Conservation (phyloP, 2,329 filamentous ascomycete genomes). For the Calonectria leucothoes region DNA sequence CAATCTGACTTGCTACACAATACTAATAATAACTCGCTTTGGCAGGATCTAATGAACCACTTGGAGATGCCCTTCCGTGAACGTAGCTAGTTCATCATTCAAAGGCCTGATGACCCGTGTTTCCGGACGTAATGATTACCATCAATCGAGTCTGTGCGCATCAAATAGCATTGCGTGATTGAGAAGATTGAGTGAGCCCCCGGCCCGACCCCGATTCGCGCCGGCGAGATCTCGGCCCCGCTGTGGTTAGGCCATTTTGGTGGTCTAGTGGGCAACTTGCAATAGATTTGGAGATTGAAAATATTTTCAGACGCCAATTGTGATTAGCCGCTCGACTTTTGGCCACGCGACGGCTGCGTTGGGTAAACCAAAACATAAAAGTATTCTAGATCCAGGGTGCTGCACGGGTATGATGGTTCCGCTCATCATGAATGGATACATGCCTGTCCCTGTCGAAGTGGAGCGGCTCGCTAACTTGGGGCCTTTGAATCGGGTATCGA, state of each 20-base stretch:
- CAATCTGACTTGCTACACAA: not conserved
- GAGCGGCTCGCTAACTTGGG: not conserved
- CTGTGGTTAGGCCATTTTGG: not conserved
- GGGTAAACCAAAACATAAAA: not conserved
- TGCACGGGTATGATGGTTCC: not conserved
- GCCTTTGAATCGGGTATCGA: not conserved
- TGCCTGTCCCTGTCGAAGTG: not conserved
- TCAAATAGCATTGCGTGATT: not conserved
- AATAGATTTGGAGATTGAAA: not conserved
- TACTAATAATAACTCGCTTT: not conserved
- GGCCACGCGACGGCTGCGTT: not conserved
- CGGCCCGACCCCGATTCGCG: not conserved
- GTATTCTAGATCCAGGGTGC: not conserved
- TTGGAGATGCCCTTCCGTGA: not conserved
- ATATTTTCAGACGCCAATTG: not conserved
- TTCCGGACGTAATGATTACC: not conserved
- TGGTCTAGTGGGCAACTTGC: not conserved
- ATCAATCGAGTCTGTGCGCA: not conserved
- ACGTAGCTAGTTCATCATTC: not conserved
- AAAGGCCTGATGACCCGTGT: not conserved
- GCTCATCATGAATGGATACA: not conserved
- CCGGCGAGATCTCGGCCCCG: conserved; percentile 12
- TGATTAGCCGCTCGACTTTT: not conserved
- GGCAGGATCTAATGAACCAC: not conserved
- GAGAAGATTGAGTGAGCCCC: not conserved